phyloP scores from a whole-genome alignment of 768 basidiomycete species.

The Lactarius hengduanensis region DNA sequence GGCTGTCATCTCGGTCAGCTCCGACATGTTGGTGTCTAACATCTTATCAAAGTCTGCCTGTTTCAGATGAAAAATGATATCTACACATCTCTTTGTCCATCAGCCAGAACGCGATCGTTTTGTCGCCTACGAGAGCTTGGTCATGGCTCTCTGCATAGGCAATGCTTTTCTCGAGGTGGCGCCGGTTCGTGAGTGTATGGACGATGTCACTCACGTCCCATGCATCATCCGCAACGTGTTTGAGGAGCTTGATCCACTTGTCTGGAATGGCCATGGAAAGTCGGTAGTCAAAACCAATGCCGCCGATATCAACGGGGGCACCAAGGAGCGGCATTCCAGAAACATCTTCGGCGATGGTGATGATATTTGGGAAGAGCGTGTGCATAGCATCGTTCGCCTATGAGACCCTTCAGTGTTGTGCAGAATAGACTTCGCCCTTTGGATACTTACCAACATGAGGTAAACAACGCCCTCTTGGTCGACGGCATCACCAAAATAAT shows the following conservation, averaged over 20 bases:
- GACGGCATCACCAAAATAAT: conserved; percentile 87
- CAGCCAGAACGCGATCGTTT: conserved; percentile 98
- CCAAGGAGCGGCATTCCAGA: conserved; percentile 98
- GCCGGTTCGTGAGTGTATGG: conserved; percentile 85
- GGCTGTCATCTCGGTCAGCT: conserved; percentile 76
- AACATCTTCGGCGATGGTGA: conserved; percentile 98
- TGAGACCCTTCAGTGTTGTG: conserved; percentile 13
- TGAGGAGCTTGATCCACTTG: conserved; percentile 99
- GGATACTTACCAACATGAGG: conserved; percentile 86
- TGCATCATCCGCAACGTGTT: conserved; percentile 81
- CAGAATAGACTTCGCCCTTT: not conserved
- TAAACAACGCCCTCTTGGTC: conserved; percentile 93
- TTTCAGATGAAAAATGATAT: conserved; percentile 31
- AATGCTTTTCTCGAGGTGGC: conserved; percentile 87
- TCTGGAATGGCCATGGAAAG: conserved; percentile 98
- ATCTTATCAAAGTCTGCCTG: conserved; percentile 1
- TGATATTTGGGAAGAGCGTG: conserved; percentile 68
- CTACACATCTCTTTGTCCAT: conserved; percentile 99
- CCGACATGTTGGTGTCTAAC: conserved; percentile 92
- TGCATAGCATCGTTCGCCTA: conserved; percentile 94
- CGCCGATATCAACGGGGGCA: conserved; percentile 72
- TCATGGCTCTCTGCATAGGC: conserved; percentile 96
- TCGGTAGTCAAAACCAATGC: conserved; percentile 97
- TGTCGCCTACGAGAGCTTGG: conserved; percentile 97
- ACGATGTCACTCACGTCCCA: conserved; percentile 90